Percentiles rank a stretch among this genome's conserved stretches.
Evolutionary conservation across 345 rosid species (phyloP).

Genomic region (Diplotaxis tenuifolia): DNA sequence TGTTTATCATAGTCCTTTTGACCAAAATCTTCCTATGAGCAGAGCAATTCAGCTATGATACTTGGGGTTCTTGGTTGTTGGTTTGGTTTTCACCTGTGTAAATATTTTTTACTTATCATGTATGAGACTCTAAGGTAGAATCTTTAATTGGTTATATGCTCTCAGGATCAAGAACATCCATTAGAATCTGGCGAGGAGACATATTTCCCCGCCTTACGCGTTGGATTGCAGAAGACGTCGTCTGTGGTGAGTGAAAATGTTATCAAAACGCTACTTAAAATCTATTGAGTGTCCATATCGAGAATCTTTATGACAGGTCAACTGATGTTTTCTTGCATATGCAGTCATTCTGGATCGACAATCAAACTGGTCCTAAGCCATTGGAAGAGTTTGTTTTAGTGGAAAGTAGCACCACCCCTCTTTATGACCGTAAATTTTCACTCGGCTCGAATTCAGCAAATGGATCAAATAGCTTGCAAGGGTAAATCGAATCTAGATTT

Average conservation of each 20-base stretch:
- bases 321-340: conserved; percentile 36
- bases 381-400: conserved; percentile 40
- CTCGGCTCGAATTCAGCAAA: conserved; percentile 71
- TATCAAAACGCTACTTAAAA: not conserved
- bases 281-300: not conserved
- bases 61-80: not conserved
- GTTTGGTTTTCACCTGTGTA: not conserved
- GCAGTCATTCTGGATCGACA: conserved; percentile 94
- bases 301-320: not conserved
- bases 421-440: conserved; percentile 85
- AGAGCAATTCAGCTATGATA: not conserved
- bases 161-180: conserved; percentile 59
- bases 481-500: conserved; percentile 44
- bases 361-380: conserved; percentile 46
- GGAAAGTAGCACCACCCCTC: conserved; percentile 62
- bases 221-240: conserved; percentile 62
- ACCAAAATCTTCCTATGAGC: not conserved
- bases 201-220: conserved; percentile 68
- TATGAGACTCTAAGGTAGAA: not conserved
- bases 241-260: conserved; percentile 61
- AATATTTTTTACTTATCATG: not conserved
- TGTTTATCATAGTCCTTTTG: not conserved
- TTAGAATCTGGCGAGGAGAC: conserved; percentile 87
- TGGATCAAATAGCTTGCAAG: conserved; percentile 58
- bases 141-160: conserved; percentile 24